Conservation (phyloP, 257 asterid genomes). For the Fraxinus pennsylvanica region DNA sequence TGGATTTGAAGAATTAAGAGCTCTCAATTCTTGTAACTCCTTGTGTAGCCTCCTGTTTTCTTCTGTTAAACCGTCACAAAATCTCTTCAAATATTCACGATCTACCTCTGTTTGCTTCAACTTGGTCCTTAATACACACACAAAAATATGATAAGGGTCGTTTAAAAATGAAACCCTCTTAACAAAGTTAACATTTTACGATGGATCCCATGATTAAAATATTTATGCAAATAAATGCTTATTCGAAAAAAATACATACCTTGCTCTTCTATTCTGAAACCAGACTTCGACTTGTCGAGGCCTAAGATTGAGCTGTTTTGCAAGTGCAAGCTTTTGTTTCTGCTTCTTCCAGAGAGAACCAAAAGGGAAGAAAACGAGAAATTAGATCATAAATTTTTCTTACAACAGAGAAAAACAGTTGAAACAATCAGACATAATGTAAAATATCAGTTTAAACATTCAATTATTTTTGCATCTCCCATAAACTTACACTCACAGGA, state of each 20-base stretch:
- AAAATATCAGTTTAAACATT: too few relatives aligned
- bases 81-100: constrained; percentile 74
- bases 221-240: neutral
- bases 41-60: constrained; percentile 73
- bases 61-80: constrained; percentile 67
- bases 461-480: too few relatives aligned
- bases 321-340: constrained; percentile 84
- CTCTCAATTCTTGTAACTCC: constrained; percentile 73
- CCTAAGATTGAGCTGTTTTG: constrained; percentile 77
- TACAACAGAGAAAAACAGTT: neutral
- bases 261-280: constrained; percentile 91
- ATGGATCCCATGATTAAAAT: too few relatives aligned
- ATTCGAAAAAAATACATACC: constrained; percentile 35
- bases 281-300: constrained; percentile 93
- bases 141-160: too few relatives aligned
- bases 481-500: constrained; percentile 51
- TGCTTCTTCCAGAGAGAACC: constrained; percentile 26
- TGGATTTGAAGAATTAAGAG: constrained; percentile 67
- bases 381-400: neutral
- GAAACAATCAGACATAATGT: too few relatives aligned
- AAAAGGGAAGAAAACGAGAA: neutral
- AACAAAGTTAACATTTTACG: neutral
- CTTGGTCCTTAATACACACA: constrained; percentile 53
- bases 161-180: too few relatives aligned
- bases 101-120: constrained; percentile 91